phyloP scores from a whole-genome alignment of 768 basidiomycete genomes.

The Suillus plorans region DNA sequence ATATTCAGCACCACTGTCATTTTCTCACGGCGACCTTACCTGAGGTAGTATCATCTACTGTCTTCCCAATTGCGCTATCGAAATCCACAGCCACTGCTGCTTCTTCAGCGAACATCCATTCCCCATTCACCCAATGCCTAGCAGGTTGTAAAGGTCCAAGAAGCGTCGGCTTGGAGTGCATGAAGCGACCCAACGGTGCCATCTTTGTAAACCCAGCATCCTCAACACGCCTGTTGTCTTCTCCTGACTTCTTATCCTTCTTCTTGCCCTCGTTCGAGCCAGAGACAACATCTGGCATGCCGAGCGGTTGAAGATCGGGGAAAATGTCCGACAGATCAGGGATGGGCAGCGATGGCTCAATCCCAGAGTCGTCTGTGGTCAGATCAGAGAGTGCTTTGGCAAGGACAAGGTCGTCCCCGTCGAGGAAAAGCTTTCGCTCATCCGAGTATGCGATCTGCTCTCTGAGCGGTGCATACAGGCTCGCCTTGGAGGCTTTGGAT shows the following conservation, averaged over 20 bases:
- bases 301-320: slow-evolving; percentile 73
- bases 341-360: slow-evolving; percentile 30
- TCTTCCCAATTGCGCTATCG: slow-evolving; percentile 38
- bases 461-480: slow-evolving; percentile 55
- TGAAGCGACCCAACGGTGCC: slow-evolving; percentile 72
- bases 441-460: slow-evolving; percentile 52
- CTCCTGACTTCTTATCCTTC: slow-evolving; percentile 53
- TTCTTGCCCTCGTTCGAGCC: slow-evolving; percentile 51
- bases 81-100: slow-evolving; percentile 39
- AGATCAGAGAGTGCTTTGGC: slow-evolving; percentile 49
- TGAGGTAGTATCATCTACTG: slow-evolving; percentile 48
- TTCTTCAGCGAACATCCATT: slow-evolving; percentile 67
- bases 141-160: slow-evolving; percentile 83
- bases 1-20: slow-evolving; percentile 34
- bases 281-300: slow-evolving; percentile 47
- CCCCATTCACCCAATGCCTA: slow-evolving; percentile 64
- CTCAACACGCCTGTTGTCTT: slow-evolving; percentile 75
- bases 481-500: slow-evolving; percentile 44
- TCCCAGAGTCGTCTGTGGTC: slow-evolving; percentile 21
- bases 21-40: slow-evolving; percentile 39
- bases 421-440: slow-evolving; percentile 50
- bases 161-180: slow-evolving; percentile 81
- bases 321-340: slow-evolving; percentile 70
- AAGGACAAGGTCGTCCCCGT: slow-evolving; percentile 50
- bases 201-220: slow-evolving; percentile 78